A percentile compares a stretch with the other conserved stretches of the same genome.
Conservation (phyloP, 495 filamentous ascomycete genomes). For the Aspergillus homomorphus region DNA sequence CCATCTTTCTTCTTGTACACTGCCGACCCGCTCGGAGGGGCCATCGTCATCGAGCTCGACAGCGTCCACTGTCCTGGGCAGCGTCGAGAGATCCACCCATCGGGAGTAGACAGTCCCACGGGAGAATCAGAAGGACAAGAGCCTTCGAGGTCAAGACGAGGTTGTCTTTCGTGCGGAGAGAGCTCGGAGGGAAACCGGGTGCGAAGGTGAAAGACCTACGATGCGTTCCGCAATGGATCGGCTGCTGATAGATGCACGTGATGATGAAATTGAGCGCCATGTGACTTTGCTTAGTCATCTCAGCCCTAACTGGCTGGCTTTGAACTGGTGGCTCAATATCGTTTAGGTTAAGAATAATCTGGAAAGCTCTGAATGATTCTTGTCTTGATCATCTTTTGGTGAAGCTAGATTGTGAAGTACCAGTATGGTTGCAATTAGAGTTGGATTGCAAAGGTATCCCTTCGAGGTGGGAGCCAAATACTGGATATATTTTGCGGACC, state of each 20-base stretch:
- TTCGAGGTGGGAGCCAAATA: no score
- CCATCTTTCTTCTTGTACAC: constrained; percentile 98
- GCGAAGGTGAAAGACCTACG: constrained; percentile 1
- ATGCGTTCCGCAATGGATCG: constrained; percentile 1
- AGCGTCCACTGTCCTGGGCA: constrained; percentile 44
- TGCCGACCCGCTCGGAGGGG: constrained; percentile 65
- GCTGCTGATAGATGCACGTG: not conserved
- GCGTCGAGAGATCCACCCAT: constrained; percentile 42
- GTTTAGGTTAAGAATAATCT: no score
- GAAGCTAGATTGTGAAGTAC: no score
- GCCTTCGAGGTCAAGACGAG: constrained; percentile 21
- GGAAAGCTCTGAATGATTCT: no score
- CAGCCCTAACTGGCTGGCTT: not conserved
- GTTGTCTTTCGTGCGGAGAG: constrained; percentile 13
- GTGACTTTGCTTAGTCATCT: constrained; percentile 3
- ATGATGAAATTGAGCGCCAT: not conserved
- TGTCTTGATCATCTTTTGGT: no score
- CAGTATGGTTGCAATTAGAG: no score
- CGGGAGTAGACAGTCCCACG: constrained; percentile 34
- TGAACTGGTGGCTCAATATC: no score
- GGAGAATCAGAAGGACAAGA: constrained; percentile 25
- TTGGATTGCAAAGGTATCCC: no score
- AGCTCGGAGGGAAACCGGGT: constrained; percentile 12
- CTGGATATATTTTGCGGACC: no score
- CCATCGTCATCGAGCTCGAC: constrained; percentile 43